Percentiles rank a stretch among this genome's conserved stretches.
Conservation (phyloP, 768 basidiomycete genomes). For the Suillus hirtellus region DNA sequence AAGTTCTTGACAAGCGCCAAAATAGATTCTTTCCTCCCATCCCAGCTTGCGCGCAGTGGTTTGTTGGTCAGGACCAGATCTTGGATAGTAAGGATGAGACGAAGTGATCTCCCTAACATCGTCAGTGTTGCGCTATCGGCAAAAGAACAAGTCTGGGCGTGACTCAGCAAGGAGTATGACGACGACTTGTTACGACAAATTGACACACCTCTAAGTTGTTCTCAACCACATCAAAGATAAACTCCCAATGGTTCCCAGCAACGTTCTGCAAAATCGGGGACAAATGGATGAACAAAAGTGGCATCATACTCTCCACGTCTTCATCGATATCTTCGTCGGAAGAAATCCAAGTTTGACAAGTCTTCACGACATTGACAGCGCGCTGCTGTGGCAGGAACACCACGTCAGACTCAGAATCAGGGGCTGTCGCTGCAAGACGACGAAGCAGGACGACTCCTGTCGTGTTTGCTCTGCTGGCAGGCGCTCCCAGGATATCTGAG, state of each 20-base stretch:
- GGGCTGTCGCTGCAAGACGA: conserved; percentile 70
- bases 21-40: conserved; percentile 50
- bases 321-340: conserved; percentile 67
- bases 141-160: conserved; percentile 55
- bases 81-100: conserved; percentile 64
- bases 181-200: background rate
- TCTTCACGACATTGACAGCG: conserved; percentile 84
- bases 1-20: conserved; percentile 63
- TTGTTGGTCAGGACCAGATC: conserved; percentile 77
- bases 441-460: conserved; percentile 71
- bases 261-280: conserved; percentile 89
- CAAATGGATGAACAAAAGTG: conserved; percentile 69
- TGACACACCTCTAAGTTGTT: conserved; percentile 78
- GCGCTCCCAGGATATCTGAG: conserved; percentile 70
- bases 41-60: conserved; percentile 67
- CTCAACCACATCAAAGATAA: conserved; percentile 87
- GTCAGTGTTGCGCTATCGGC: conserved; percentile 59
- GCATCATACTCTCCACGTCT: conserved; percentile 77
- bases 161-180: background rate
- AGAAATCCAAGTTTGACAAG: conserved; percentile 80
- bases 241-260: conserved; percentile 88
- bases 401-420: conserved; percentile 74
- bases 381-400: conserved; percentile 84
- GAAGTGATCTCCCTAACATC: conserved; percentile 67
- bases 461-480: conserved; percentile 57